Evolutionary conservation across 2,329 filamentous ascomycete genomes (phyloP), one percentile per base, ranked within the genome.

Genomic region (Aspergillus novofumigatus): DNA sequence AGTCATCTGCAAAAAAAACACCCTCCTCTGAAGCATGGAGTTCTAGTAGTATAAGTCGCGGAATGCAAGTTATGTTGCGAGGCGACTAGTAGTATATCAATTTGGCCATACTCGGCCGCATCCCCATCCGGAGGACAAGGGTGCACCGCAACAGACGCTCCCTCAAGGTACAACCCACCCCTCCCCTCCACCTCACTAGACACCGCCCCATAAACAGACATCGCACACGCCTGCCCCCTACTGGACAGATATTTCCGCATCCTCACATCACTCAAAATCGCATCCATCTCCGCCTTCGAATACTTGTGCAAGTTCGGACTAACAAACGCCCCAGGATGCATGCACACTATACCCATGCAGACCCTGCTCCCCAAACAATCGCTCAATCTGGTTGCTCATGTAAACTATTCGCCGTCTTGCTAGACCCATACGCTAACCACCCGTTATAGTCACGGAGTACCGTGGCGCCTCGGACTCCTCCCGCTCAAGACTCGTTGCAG

Each of bases 321-420:
- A 9, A 45, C 49, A 35, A 63, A 49, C 5, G 52, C 26, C 9
- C 82, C 81, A 0, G 81, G 82, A 54, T 82, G 77, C 5, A 54
- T 82, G 77, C 5, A 82, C 54, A 21, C 72, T 73, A 17, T 70
- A 65, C 0, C 73, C 79, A 53, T 80, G 80, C 0, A 85, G 59
- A 1, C 78, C 76, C 3, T 69, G 62, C 0, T 65, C 26, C 1
- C 76, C 78, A 59, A 81, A 83, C 0, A 73, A 73, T 1, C 81
- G 73, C 32, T 83, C 80, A 26, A 84, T 73, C 55, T 82, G 74
- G 57, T 79, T 81, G 3, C 81, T 77, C 53, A 80, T 77, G 60
- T 75, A 80, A 20, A 83, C n/a, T 74, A 56, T 80, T 82, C 11
- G 82, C 81, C 0, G 75, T 74, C 61, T 85, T 85, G 51, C 73